phyloP scores from a whole-genome alignment of 345 rosid species.

The Stellera chamaejasme region DNA sequence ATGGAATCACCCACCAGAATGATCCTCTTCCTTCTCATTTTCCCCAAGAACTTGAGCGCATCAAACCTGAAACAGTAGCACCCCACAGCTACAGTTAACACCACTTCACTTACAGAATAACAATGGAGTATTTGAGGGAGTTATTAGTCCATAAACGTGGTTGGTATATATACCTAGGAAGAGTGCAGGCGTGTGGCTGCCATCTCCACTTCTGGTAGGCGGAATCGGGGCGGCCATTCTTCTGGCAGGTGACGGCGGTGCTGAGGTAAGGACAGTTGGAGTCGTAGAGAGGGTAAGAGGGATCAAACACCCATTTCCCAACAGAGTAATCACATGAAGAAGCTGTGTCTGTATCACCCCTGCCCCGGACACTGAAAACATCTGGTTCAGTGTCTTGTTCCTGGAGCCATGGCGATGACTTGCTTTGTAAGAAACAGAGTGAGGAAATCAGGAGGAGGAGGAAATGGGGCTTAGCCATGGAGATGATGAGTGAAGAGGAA shows the following conservation, averaged over 20 bases:
- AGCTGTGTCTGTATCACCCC: constrained; percentile 13
- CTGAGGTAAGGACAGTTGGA: constrained; percentile 76
- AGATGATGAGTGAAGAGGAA: constrained; percentile 22
- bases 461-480: constrained; percentile 14
- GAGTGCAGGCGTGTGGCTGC: constrained; percentile 67
- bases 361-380: constrained; percentile 32
- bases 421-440: constrained; percentile 17
- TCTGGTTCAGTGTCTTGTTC: constrained; percentile 25
- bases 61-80: constrained; percentile 48
- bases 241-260: constrained; percentile 68
- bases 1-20: constrained; percentile 95
- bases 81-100: not conserved
- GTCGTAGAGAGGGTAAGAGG: constrained; percentile 77
- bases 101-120: not conserved
- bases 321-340: constrained; percentile 49
- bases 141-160: not conserved
- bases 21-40: constrained; percentile 75
- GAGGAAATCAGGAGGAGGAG: constrained; percentile 3
- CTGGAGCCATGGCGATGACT: constrained; percentile 29
- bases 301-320: constrained; percentile 78
- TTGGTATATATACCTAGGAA: constrained; percentile 45
- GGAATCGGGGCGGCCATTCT: constrained; percentile 90
- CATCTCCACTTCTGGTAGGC: constrained; percentile 89
- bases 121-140: not conserved
- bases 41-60: constrained; percentile 72